Evolutionary conservation across 2,329 filamentous ascomycete species (phyloP).

Genomic region (Trichophyton mentagrophytes): DNA sequence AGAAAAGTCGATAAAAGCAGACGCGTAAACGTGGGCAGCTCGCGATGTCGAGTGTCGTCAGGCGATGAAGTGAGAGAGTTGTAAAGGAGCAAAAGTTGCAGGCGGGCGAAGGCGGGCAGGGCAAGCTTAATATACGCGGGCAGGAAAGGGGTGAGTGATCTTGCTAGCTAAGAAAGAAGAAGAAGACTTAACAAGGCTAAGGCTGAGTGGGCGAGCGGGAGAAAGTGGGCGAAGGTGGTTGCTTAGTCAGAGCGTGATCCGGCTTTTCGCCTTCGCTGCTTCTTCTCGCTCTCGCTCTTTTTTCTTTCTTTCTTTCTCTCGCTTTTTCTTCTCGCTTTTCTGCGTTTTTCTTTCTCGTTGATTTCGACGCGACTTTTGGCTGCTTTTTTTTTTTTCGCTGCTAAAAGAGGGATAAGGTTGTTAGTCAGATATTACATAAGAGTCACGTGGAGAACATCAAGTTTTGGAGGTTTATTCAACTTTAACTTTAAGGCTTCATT

Average conservation of each 20-base stretch:
- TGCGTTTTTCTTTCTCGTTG: background rate
- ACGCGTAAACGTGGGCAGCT: background rate
- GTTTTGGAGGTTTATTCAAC: too few relatives aligned
- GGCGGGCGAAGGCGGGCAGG: background rate
- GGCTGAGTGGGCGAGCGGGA: too few relatives aligned
- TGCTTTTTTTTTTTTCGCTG: background rate
- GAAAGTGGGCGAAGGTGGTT: background rate
- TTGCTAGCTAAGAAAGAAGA: background rate
- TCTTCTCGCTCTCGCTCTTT: too few relatives aligned
- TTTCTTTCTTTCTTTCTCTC: too few relatives aligned
- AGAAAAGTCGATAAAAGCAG: too few relatives aligned
- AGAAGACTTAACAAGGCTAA: background rate
- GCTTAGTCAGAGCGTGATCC: background rate
- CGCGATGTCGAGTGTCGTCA: background rate
- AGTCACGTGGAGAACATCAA: conserved; percentile 14
- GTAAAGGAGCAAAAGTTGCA: background rate
- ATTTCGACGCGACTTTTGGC: background rate
- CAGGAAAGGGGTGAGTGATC: background rate
- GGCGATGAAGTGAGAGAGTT: background rate
- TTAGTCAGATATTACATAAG: background rate
- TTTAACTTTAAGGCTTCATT: background rate
- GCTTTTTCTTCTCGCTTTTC: too few relatives aligned
- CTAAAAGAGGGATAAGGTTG: background rate
- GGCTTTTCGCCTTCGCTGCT: too few relatives aligned
- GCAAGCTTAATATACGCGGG: background rate